Evolutionary conservation across 2,329 filamentous ascomycete genomes (phyloP), one percentile per base, ranked within the genome.

Genomic region (Parascedosporium putredinis): DNA sequence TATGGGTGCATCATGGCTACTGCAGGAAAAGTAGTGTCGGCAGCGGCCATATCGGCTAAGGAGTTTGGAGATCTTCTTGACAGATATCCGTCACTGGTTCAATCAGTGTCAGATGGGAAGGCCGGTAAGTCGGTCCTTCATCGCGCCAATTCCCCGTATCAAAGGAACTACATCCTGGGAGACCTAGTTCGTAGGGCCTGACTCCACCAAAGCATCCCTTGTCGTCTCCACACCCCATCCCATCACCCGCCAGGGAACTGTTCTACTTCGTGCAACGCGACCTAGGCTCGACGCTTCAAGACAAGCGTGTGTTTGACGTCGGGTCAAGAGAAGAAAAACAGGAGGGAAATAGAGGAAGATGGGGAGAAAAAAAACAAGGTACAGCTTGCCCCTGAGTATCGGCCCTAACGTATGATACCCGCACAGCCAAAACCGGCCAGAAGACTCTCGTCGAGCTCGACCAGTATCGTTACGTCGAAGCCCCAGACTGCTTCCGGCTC

Each of bases 361-460:
- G n/a, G n/a, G n/a, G n/a, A n/a, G n/a, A n/a, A n/a, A n/a, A n/a
- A n/a, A n/a, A n/a, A n/a, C n/a, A n/a, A n/a, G n/a, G n/a, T n/a
- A n/a, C n/a, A n/a, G n/a, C n/a, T n/a, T n/a, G n/a, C n/a, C n/a
- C n/a, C n/a, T n/a, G n/a, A n/a, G n/a, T n/a, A n/a, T n/a, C 12
- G 38, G 20, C 20, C 7, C 38, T 42, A 42, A 42, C 38, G 14
- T 46, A 42, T 42, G 23, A 42, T 42, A 2, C 10, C 38, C 38
- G 38, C 29, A 52, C 54, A 75, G 72, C 61, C 54, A 78, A 78
- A 55, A 52, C 62, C 3, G 73, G 72, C 27, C 71, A 76, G 53
- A 69, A 67, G 58, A 68, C 72, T 1, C 69, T 86, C 5, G 58
- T 67, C 24, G 70, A 78, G 45, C 71, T 88, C 18, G 83, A 87